Percentiles rank a stretch among this genome's conserved stretches.
These are phyloP conservation scores for Corylus heterophylla DNA, from an alignment of 306 rosid genomes.

Conservation along the genomic window DNA sequence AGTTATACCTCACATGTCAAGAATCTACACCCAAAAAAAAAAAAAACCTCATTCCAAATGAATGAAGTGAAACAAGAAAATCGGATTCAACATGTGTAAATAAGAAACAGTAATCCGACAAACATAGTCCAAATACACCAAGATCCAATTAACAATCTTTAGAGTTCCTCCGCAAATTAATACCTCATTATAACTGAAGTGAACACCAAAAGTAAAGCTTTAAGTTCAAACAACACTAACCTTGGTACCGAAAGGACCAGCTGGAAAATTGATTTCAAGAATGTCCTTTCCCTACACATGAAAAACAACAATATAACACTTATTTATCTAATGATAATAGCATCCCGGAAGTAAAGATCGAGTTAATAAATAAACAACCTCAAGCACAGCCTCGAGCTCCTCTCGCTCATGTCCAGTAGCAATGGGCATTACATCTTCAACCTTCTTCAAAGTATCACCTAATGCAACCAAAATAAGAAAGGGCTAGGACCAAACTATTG, in stretches of 20 bases:
- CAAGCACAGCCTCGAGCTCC: conserved; percentile 39
- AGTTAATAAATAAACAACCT: conserved; percentile 23
- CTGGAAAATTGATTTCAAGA: conserved; percentile 47
- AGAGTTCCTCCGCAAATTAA: too few species aligned
- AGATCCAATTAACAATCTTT: too few species aligned
- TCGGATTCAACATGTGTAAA: too few species aligned
- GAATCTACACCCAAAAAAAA: too few species aligned
- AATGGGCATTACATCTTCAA: conserved; percentile 33
- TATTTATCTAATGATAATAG: neutral
- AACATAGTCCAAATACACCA: too few species aligned
- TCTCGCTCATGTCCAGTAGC: conserved; percentile 47
- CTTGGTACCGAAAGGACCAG: conserved; percentile 51
- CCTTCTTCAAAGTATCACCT: conserved; percentile 29
- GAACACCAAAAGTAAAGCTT: neutral
- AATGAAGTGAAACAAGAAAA: too few species aligned
- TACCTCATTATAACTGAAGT: neutral
- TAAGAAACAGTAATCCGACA: too few species aligned
- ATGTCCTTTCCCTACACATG: conserved; percentile 42
- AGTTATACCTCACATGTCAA: neutral
- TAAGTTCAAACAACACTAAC: conserved; percentile 10
- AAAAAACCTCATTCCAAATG: too few species aligned
- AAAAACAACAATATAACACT: neutral
- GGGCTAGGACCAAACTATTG: neutral
- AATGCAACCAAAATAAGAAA: neutral
- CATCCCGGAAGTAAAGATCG: neutral